Evolutionary conservation across 495 filamentous ascomycete genomes (phyloP), one percentile per base, ranked within the genome.

Genomic region (Penicillium desertorum): DNA sequence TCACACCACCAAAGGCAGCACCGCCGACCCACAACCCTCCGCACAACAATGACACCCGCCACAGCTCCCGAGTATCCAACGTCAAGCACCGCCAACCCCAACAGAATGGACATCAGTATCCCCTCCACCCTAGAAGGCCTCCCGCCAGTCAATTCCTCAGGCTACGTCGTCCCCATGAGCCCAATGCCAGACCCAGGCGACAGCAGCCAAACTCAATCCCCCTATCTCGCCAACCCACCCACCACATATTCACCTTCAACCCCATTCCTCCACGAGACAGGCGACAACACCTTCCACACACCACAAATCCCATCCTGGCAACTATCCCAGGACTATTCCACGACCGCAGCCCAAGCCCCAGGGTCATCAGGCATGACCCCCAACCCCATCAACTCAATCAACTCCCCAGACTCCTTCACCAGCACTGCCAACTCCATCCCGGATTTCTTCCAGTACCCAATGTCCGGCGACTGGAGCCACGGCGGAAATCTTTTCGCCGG

Each of bases 101-200:
- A 57, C 43, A 47, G 16, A 54, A 37, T 51, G 12, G 51, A 51
- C 41, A 25, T 63, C 34, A 41, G 69, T 45, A 71, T 74, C 47
- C 71, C 74, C 5, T 62, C 75, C 48, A 27, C 54, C 32, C 58
- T 76, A 8, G 73, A 73, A 44, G 74, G 73, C 16, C 54, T 77
- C 0, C 73, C 73, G 6, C 70, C 63, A 0, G 59, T 77, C 60
- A 74, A 77, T 55, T 77, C 71, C 8, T 64, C 61, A 1, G 74
- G 74, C 32, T 77, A 77, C 54, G 67, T 77, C 44, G 69, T 77
- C 10, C 71, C 68, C 8, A 55, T 73, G n/a, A 70, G 70, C 54
- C 67, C 59, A 44, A 42, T 37, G 14, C 34, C 14, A 37, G 14
- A 55, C 51, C 20, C 25, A 16, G 22, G 23, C 16, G 34, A 54